Evolutionary conservation across 768 basidiomycete genomes (phyloP), one percentile per base, ranked within the genome.

Genomic region (Lactarius pseudohatsudake): DNA sequence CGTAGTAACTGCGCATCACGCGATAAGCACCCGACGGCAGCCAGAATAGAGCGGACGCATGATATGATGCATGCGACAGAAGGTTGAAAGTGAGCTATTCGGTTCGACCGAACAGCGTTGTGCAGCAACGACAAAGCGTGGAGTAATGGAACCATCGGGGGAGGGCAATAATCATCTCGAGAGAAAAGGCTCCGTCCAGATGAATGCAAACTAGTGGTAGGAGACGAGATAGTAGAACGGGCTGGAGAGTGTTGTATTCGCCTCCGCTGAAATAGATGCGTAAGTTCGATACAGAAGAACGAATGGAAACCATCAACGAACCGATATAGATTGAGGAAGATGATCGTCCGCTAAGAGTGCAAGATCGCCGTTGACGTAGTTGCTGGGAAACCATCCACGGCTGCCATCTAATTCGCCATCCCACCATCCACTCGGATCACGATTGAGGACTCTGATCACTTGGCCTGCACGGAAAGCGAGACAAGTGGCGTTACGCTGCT

Each of bases 351-450:
- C 82, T 66, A 88, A 73, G 45, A 85, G 81, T 60, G 81, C 81
- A 59, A 84, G 79, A 70, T 89, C 87, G 18, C 84, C 79, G 70
- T 87, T 89, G 69, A 93, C 91, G 78, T 97, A 98, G 77, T 98
- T 99, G 73, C 93, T 95, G 22, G 97, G 97, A 77, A 98, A 98
- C 97, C 97, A 99, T 15, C 97, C 97, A 72, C 96, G 80, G 67
- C 88, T 79, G 2, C 88, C 91, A 41, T 94, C 91, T 20, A 96
- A 76, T 77, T 98, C 94, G 11, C 97, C 97, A 74, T 99, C 96
- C 96, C 96, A 98, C 97, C 97, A 98, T 0, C 97, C 97, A 71
- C 89, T 92, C 3, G 81, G 67, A 78, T 98, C 94, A 69, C 88
- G 84, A 72, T 93, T 94, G 57, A 91, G 80, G n/a, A 98, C 94